phyloP scores from a whole-genome alignment of 495 filamentous ascomycete genomes.

The Immersiella caudata region DNA sequence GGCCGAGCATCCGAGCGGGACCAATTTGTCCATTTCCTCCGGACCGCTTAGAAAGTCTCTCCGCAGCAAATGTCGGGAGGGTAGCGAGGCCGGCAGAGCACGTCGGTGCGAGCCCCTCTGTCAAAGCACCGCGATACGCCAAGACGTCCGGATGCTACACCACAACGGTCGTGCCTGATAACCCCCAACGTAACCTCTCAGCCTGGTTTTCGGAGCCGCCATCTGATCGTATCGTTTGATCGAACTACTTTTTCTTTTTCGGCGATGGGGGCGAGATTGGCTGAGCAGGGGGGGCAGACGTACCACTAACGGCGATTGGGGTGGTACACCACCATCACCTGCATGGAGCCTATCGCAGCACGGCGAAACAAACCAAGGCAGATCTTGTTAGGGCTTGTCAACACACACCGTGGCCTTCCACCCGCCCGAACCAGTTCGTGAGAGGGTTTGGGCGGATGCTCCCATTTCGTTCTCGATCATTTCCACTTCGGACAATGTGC shows the following conservation, averaged over 20 bases:
- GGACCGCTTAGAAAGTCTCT: not conserved
- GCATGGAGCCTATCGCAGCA: conserved; percentile 20
- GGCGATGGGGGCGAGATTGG: conserved; percentile 14
- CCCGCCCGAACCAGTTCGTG: conserved; percentile 28
- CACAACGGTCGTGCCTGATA: not conserved
- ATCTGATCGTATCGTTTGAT: conserved; percentile 1
- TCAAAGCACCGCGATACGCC: not conserved
- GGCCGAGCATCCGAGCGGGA: conserved; percentile 12
- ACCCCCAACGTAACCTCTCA: conserved; percentile 3
- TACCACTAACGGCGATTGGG: not conserved
- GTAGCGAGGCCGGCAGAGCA: not conserved
- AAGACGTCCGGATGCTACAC: not conserved
- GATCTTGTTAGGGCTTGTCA: conserved; percentile 27
- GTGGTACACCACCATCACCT: not conserved
- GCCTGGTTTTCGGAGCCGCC: conserved; percentile 10
- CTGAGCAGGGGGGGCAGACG: not conserved
- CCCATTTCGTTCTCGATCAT: conserved; percentile 2
- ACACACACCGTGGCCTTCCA: conserved; percentile 22
- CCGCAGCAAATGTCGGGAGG: not conserved
- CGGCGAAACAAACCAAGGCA: conserved; percentile 20
- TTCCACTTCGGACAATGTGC: conserved; percentile 9
- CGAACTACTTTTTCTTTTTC: conserved; percentile 8
- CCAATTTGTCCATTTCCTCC: not conserved
- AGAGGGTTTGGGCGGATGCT: conserved; percentile 19
- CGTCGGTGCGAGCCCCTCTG: not conserved